These are phyloP conservation scores for Mrakia hoshinonis DNA, from an alignment of 768 basidiomycete genomes.

Conservation along the genomic window DNA sequence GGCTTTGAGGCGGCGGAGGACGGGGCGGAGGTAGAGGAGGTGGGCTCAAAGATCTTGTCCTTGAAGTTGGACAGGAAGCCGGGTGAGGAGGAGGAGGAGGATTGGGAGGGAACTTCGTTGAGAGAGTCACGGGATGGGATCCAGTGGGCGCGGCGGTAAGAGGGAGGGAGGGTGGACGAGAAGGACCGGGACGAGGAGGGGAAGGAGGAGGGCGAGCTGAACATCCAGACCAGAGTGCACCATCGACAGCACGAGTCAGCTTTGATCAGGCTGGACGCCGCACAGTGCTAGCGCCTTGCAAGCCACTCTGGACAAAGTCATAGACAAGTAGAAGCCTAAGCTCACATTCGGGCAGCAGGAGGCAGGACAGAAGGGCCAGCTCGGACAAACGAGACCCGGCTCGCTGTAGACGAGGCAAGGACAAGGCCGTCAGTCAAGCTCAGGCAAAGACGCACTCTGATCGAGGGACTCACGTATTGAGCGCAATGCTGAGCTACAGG, in stretches of 20 bases:
- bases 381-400: too few species aligned
- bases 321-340: too few species aligned
- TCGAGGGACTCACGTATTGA: constrained; percentile 3
- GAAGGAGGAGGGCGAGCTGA: background rate
- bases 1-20: background rate
- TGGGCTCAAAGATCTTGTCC: background rate
- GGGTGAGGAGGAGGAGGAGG: background rate
- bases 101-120: background rate
- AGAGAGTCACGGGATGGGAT: background rate
- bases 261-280: background rate
- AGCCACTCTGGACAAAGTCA: too few species aligned
- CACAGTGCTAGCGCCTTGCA: too few species aligned
- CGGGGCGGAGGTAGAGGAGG: too few species aligned
- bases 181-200: background rate
- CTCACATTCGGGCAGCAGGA: too few species aligned
- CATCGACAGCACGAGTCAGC: background rate
- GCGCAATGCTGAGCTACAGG: background rate
- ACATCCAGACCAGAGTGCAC: background rate
- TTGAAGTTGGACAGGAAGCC: background rate
- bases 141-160: background rate
- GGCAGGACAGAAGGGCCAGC: too few species aligned
- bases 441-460: too few species aligned
- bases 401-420: background rate
- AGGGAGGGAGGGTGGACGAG: background rate
- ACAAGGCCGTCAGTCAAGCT: background rate